Conservation (phyloP, 495 filamentous ascomycete species). For the Cenococcum geophilum region DNA sequence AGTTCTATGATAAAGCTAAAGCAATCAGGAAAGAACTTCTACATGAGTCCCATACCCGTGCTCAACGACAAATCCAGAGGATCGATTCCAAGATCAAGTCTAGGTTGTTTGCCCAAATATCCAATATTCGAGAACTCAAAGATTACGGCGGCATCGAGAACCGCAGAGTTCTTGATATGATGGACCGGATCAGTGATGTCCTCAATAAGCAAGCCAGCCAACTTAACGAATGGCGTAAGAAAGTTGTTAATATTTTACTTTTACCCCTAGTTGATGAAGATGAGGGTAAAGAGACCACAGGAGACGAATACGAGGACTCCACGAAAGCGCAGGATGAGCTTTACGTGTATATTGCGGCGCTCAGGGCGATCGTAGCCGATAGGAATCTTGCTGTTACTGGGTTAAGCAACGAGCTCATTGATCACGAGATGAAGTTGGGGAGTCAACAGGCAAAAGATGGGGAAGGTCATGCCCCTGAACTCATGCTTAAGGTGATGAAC, state of each 20-base stretch:
- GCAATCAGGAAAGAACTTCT: constrained; percentile 70
- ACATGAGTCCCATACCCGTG: constrained; percentile 26
- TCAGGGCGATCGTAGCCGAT: constrained; percentile 71
- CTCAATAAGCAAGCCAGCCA: constrained; percentile 64
- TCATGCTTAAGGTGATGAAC: constrained; percentile 56
- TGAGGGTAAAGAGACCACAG: constrained; percentile 62
- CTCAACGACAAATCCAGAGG: constrained; percentile 47
- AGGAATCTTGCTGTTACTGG: constrained; percentile 69
- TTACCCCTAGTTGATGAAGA: constrained; percentile 79
- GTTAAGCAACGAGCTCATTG: constrained; percentile 67
- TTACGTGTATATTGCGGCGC: constrained; percentile 72
- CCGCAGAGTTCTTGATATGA: constrained; percentile 49
- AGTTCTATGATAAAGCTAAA: constrained; percentile 71
- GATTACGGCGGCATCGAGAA: constrained; percentile 57
- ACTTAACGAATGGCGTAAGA: constrained; percentile 66
- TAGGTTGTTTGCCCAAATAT: constrained; percentile 58
- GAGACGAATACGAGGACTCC: constrained; percentile 83
- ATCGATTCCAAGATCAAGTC: constrained; percentile 42
- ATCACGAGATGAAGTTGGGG: constrained; percentile 62
- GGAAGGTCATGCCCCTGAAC: constrained; percentile 65
- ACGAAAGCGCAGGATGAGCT: constrained; percentile 80
- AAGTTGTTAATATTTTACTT: constrained; percentile 61
- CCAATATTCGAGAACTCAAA: constrained; percentile 49
- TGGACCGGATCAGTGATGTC: constrained; percentile 48
- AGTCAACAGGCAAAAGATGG: constrained; percentile 50